A percentile compares a stretch with the other conserved stretches of the same genome.
Conservation (phyloP, 2,329 filamentous ascomycete genomes). For the Onygenales sp. region DNA sequence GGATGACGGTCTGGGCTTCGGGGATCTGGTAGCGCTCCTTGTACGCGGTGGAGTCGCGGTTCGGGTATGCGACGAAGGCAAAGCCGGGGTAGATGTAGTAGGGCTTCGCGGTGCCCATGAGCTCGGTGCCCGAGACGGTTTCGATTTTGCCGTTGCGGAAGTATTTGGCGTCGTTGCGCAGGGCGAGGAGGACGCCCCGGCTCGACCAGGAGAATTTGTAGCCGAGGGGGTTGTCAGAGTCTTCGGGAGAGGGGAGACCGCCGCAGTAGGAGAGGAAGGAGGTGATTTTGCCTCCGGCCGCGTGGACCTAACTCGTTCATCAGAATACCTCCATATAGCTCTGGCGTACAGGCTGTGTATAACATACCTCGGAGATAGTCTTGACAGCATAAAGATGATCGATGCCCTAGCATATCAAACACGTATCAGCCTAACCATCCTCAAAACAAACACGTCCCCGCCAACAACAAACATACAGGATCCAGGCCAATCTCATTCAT, state of each 20-base stretch:
- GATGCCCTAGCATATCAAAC: constrained; percentile 19
- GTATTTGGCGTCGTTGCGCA: constrained; percentile 76
- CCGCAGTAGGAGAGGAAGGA: constrained; percentile 80
- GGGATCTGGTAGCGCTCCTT: constrained; percentile 84
- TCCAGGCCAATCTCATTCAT: constrained; percentile 88
- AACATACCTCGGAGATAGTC: constrained; percentile 51
- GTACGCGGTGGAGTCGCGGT: constrained; percentile 83
- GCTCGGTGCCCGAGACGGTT: constrained; percentile 53
- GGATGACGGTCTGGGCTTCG: constrained; percentile 77
- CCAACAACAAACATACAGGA: constrained; percentile 16
- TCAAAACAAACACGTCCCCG: not conserved
- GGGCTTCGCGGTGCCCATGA: constrained; percentile 82
- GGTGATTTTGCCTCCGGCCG: constrained; percentile 72
- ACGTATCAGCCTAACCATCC: not conserved
- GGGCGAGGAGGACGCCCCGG: constrained; percentile 77
- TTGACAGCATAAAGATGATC: constrained; percentile 66
- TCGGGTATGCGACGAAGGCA: constrained; percentile 85
- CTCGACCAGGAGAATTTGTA: constrained; percentile 85
- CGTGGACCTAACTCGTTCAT: constrained; percentile 59
- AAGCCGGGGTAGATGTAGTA: constrained; percentile 86
- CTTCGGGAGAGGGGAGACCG: constrained; percentile 61
- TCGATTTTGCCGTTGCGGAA: constrained; percentile 70
- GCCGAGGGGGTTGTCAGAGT: constrained; percentile 78
- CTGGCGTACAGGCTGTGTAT: not conserved
- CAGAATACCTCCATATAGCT: not conserved